These are phyloP conservation scores for Abrus pulchellus DNA, from an alignment of 306 rosid genomes.

Conservation along the genomic window DNA sequence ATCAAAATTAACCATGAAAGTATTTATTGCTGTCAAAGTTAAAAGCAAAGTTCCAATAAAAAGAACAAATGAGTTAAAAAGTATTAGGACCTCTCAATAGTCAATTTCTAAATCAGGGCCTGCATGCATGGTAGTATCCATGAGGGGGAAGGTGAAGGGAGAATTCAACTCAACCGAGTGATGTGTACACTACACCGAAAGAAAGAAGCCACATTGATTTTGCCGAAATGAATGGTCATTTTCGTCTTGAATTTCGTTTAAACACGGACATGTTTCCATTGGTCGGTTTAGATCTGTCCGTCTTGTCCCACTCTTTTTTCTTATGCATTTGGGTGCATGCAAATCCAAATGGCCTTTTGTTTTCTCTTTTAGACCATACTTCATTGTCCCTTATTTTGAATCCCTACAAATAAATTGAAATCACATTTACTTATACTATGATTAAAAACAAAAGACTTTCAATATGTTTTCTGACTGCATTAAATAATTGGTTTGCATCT, in stretches of 20 bases:
- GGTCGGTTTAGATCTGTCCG: conserved; percentile 51
- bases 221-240: conserved; percentile 68
- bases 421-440: neutral
- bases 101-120: conserved; percentile 54
- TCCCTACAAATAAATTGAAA: neutral
- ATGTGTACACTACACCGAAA: conserved; percentile 53
- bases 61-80: conserved; percentile 39
- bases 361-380: conserved; percentile 42
- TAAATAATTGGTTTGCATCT: conserved; percentile 6
- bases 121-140: conserved; percentile 58
- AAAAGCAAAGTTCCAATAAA: neutral
- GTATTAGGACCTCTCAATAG: conserved; percentile 43
- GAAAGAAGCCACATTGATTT: conserved; percentile 64
- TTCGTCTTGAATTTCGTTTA: conserved; percentile 76
- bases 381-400: conserved; percentile 18
- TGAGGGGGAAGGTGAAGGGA: conserved; percentile 34
- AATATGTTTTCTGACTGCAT: neutral
- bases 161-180: conserved; percentile 56
- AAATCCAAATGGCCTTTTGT: conserved; percentile 21
- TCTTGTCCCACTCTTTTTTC: conserved; percentile 10
- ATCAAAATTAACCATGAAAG: neutral
- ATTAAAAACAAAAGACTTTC: conserved; percentile 16
- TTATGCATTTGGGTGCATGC: conserved; percentile 44
- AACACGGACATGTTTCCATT: conserved; percentile 62
- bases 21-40: neutral